Percentiles rank a stretch among this genome's conserved stretches.
Evolutionary conservation across 2,329 filamentous ascomycete genomes (phyloP).

Genomic region (Aspergillus carbonarius): DNA sequence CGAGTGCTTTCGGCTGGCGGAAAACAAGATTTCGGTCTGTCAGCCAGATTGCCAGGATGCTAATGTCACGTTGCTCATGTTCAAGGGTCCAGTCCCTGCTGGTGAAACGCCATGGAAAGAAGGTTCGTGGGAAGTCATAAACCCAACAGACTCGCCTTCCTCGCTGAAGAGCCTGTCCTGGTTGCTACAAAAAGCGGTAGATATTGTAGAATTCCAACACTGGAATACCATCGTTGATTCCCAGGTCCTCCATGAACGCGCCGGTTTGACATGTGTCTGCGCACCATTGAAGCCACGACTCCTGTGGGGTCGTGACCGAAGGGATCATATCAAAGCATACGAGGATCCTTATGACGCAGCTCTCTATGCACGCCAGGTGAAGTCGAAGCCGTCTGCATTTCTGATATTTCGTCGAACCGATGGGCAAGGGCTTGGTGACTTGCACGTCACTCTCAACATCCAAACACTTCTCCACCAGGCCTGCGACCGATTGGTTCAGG

Average conservation of each 20-base stretch:
- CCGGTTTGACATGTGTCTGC: conserved; percentile 27
- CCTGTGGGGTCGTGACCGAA: conserved; percentile 33
- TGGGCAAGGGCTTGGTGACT: conserved; percentile 29
- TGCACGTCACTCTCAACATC: conserved; percentile 43
- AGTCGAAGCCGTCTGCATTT: conserved; percentile 48
- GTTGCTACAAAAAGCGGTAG: conserved; percentile 31
- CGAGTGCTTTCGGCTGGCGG: conserved; percentile 21
- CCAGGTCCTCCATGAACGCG: background rate
- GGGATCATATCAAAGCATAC: conserved; percentile 40
- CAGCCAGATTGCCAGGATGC: conserved; percentile 29
- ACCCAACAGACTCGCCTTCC: conserved; percentile 27
- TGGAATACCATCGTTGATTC: conserved; percentile 27
- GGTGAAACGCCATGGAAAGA: conserved; percentile 18
- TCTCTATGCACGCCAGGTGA: conserved; percentile 52
- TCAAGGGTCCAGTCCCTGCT: conserved; percentile 20
- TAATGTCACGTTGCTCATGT: conserved; percentile 32
- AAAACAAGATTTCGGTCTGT: conserved; percentile 14
- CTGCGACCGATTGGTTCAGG: conserved; percentile 25
- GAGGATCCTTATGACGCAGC: conserved; percentile 55
- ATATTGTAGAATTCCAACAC: conserved; percentile 24
- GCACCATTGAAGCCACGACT: conserved; percentile 34
- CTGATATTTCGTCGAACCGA: conserved; percentile 38
- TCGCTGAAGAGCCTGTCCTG: conserved; percentile 31
- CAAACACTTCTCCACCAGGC: conserved; percentile 40
- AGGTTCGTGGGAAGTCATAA: conserved; percentile 27